These are phyloP conservation scores for Penicillium sp. DNA, from an alignment of 2,329 filamentous ascomycete species.

Conservation along the genomic window DNA sequence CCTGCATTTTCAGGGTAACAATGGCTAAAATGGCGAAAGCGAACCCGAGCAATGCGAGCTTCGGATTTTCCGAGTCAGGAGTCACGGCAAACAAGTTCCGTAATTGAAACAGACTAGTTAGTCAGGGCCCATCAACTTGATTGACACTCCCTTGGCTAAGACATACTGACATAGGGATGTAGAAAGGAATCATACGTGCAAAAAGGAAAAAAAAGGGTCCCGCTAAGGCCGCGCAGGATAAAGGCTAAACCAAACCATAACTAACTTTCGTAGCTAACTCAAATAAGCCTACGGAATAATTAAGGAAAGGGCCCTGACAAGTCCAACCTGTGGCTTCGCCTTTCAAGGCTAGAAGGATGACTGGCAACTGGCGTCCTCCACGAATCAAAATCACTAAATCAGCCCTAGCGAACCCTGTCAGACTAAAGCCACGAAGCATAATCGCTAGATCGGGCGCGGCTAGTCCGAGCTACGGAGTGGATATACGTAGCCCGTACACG, in stretches of 20 bases:
- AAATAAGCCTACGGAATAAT: conserved; percentile 6
- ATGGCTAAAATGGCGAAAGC: background rate
- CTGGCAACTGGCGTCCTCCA: background rate
- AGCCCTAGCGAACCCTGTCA: conserved; percentile 3
- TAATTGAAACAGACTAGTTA: no score
- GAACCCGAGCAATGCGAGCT: background rate
- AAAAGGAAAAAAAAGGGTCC: conserved; percentile 14
- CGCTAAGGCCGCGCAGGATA: background rate
- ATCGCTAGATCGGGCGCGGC: conserved; percentile 17
- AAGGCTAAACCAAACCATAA: background rate
- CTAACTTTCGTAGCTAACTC: background rate
- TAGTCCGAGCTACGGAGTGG: conserved; percentile 11
- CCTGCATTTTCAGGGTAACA: conserved; percentile 19
- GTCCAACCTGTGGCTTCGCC: conserved; percentile 24
- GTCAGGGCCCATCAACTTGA: no score
- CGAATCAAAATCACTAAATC: conserved; percentile 14
- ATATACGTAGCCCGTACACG: conserved; percentile 31
- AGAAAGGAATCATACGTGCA: background rate
- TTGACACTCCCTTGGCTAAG: no score
- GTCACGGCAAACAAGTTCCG: background rate
- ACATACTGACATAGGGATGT: no score
- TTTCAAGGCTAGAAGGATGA: background rate
- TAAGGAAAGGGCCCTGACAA: conserved; percentile 13
- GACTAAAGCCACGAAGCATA: conserved; percentile 11
- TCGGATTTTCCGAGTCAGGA: background rate